Conservation (phyloP, 1,284 basidiomycete species). For the Anthracocystis panici-leucophaei region DNA sequence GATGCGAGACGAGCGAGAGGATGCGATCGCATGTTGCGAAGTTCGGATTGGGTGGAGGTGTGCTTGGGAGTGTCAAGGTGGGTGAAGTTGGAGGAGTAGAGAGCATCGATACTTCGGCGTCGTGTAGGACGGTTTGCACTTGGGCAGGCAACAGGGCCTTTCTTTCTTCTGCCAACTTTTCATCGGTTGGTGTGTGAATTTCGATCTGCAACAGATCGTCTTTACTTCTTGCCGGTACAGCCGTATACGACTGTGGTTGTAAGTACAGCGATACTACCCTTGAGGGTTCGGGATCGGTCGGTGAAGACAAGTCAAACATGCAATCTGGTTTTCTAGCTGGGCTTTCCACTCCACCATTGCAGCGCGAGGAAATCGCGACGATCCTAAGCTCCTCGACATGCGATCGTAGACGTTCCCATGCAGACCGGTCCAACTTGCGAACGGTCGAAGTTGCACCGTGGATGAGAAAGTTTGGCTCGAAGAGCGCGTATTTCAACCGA, state of each 20-base stretch:
- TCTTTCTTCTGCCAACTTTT: conserved; percentile 3
- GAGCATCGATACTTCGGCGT: conserved; percentile 22
- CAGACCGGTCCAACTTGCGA: conserved; percentile 34
- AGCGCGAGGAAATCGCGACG: conserved; percentile 31
- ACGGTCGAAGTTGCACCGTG: conserved; percentile 13
- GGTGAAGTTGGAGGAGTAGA: not conserved
- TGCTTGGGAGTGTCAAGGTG: not conserved
- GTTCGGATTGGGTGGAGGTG: too few species aligned
- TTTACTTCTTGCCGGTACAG: conserved; percentile 19
- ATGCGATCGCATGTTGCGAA: conserved; percentile 14
- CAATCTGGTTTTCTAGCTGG: conserved; percentile 22
- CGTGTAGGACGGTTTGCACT: conserved; percentile 24
- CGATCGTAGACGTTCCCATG: conserved; percentile 47
- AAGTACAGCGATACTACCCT: conserved; percentile 21
- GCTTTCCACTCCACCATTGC: not conserved
- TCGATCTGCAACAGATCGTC: conserved; percentile 43
- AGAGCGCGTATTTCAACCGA: conserved; percentile 40
- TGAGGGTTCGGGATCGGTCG: conserved; percentile 2
- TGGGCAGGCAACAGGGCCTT: conserved; percentile 21
- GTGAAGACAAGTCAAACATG: conserved; percentile 35
- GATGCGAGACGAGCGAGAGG: conserved; percentile 13
- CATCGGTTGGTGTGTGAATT: conserved; percentile 20
- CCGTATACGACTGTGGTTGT: conserved; percentile 30
- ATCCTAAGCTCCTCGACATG: conserved; percentile 52
- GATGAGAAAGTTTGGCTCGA: conserved; percentile 54